A percentile compares a stretch with the other conserved stretches of the same genome.
These are phyloP conservation scores for Phytophthora sp. DNA, from an alignment of 352 stramenopile genomes.

Conservation along the genomic window DNA sequence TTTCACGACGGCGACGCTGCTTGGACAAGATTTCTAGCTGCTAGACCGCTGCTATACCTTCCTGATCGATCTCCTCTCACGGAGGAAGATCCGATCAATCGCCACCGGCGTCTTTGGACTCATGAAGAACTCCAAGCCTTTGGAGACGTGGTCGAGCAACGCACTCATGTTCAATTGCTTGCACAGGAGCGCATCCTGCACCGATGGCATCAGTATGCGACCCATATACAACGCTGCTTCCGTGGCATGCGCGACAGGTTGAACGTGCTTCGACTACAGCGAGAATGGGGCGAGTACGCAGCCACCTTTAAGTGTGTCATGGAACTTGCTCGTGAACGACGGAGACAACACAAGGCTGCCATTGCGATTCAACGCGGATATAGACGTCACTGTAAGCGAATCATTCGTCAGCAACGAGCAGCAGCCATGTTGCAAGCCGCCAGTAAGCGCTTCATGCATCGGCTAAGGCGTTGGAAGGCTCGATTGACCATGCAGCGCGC, in stretches of 20 bases:
- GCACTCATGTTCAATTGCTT: constrained; percentile 40
- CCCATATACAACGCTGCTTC: constrained; percentile 42
- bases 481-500: constrained; percentile 42
- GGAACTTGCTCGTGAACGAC: constrained; percentile 26
- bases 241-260: constrained; percentile 47
- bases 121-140: constrained; percentile 51
- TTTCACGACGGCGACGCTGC: constrained; percentile 27
- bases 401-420: constrained; percentile 33
- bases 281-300: constrained; percentile 36
- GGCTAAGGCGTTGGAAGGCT: constrained; percentile 35
- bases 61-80: constrained; percentile 43
- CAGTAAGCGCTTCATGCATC: constrained; percentile 43
- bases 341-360: constrained; percentile 33
- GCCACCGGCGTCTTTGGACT: constrained; percentile 52
- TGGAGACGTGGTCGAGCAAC: constrained; percentile 42
- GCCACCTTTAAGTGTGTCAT: constrained; percentile 30
- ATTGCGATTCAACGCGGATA: constrained; percentile 47
- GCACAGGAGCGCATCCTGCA: constrained; percentile 45
- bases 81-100: constrained; percentile 49
- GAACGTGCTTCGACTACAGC: constrained; percentile 38
- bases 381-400: constrained; percentile 28
- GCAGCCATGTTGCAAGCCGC: constrained; percentile 38
- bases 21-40: constrained; percentile 46
- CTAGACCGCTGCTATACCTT: constrained; percentile 53
- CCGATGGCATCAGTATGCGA: constrained; percentile 51